Evolutionary conservation across 768 basidiomycete genomes (phyloP).

Genomic region (Boletus subcaerulescens): DNA sequence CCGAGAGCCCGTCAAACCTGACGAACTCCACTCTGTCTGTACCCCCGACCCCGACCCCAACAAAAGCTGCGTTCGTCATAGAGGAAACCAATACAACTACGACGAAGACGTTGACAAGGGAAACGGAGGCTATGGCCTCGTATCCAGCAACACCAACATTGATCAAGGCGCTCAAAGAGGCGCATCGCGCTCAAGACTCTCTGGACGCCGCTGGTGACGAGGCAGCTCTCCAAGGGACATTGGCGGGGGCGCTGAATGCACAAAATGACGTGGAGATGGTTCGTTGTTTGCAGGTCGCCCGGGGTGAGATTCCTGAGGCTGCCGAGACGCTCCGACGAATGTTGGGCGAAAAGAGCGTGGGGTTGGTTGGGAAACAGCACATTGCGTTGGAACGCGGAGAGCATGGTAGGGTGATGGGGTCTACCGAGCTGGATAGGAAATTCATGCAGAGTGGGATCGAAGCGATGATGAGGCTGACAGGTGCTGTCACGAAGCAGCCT

Average conservation of each 20-base stretch:
- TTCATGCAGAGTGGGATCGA: constrained; percentile 75
- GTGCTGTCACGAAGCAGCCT: constrained; percentile 6
- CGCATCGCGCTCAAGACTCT: constrained; percentile 23
- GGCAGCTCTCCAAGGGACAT: constrained; percentile 20
- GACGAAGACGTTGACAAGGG: neutral
- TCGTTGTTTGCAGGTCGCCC: constrained; percentile 20
- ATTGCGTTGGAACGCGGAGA: neutral
- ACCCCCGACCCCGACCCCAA: constrained; percentile 11
- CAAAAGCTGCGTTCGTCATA: constrained; percentile 4
- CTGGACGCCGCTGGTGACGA: constrained; percentile 22
- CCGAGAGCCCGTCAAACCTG: neutral
- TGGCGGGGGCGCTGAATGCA: constrained; percentile 13
- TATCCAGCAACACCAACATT: neutral
- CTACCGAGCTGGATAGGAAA: constrained; percentile 44
- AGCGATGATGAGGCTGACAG: constrained; percentile 61
- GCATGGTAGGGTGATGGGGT: neutral
- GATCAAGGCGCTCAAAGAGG: constrained; percentile 11
- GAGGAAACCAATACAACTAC: neutral
- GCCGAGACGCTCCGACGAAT: constrained; percentile 20
- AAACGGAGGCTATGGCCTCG: neutral
- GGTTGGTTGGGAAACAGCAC: neutral
- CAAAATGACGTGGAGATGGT: constrained; percentile 21
- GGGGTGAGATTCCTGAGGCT: constrained; percentile 25
- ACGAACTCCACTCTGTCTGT: neutral
- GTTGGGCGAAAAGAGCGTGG: neutral